Base-by-base conservation (phyloP, 306 rosid species). In the Carpinus fangiana region DNA sequence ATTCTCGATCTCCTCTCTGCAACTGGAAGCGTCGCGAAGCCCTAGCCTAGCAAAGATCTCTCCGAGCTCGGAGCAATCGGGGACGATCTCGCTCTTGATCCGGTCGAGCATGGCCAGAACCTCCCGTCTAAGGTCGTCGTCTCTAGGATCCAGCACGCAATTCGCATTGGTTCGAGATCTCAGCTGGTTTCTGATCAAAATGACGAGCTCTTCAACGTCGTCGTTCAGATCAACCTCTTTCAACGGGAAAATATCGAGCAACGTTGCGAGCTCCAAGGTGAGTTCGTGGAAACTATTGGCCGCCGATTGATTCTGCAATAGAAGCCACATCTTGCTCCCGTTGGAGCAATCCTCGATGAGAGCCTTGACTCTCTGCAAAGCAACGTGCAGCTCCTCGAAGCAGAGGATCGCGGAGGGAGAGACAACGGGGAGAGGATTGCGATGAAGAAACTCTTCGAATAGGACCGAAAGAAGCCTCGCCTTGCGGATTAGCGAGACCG, bases 371-470 rank as follows among this genome's bases (percentile, higher is more conserved):
- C 93, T 78, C 83, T 93, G 98, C 2, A 96, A 79, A 16, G 90
- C 87, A 53, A 96, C 85, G 86, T 85, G 85, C 90, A 91, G 87
- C 80, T 93, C 98, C 8, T 89, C 91, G 55, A 93, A 89, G 72
- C 99, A 93, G 11, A 96, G 89, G n/a, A 77, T 2, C 2, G 85
- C 79, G 0, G 98, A 89, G 47, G 86, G 60, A 0, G 88, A 85
- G 34, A 77, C 76, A 2, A 70, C 23, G 23, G 55, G n/a, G 9
- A 47, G 4, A 0, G 83, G 82, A 36, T 17, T 5, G 0, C 86
- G 80, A 11, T 78, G 26, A 13, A 81, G 20, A 1, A 96, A 74
- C 70, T 96, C 98, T 17, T 93, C 90, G 72, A 91, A 92, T 21
- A 93, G 78, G 9, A 90, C 75, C 4, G 83, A 64, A 3, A 96